These are phyloP conservation scores for Macaranga tanarius DNA, from an alignment of 441 rosid species.

Conservation along the genomic window DNA sequence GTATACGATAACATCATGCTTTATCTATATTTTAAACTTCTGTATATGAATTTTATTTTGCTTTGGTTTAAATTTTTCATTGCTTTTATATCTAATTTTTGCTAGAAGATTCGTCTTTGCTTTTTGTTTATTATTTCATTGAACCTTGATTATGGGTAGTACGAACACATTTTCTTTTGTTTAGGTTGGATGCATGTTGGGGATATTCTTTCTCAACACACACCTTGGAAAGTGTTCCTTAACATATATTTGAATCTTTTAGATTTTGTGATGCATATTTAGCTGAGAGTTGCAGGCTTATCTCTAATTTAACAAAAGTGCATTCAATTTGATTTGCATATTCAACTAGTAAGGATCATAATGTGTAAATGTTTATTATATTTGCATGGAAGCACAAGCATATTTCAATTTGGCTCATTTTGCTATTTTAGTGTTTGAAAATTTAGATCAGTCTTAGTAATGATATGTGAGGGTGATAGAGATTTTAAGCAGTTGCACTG, in stretches of 20 bases:
- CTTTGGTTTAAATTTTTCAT: neutral
- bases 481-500: neutral
- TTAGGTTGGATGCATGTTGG: too few relatives aligned
- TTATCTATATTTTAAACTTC: neutral
- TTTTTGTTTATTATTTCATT: neutral
- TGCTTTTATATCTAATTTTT: neutral
- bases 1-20: constrained; percentile 22
- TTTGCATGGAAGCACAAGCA: neutral
- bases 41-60: neutral
- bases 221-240: neutral
- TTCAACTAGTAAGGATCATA: neutral
- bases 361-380: neutral
- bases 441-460: neutral
- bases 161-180: neutral
- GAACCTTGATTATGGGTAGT: neutral
- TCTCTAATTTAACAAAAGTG: neutral
- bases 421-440: neutral
- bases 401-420: neutral
- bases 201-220: neutral
- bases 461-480: neutral
- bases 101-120: constrained; percentile 9
- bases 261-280: neutral
- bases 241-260: neutral
- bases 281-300: neutral
- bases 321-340: neutral